Evolutionary conservation across 2,329 filamentous ascomycete genomes (phyloP).

Genomic region (Rhinocladiella mackenziei): DNA sequence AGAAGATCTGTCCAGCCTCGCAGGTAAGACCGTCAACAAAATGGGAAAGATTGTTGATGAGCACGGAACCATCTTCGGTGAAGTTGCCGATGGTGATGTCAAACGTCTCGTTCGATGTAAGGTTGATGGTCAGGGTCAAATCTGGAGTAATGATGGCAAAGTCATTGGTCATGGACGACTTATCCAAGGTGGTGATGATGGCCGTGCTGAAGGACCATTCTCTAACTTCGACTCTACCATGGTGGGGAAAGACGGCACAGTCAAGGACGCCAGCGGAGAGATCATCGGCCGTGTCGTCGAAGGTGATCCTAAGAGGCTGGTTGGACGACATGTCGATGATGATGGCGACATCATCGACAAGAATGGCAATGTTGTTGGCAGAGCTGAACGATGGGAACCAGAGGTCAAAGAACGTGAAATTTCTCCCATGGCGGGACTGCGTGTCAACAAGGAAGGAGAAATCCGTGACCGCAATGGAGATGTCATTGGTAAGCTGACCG

Average conservation of each 20-base stretch:
- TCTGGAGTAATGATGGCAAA: constrained; percentile 61
- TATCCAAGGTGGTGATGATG: constrained; percentile 47
- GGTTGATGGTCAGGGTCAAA: constrained; percentile 59
- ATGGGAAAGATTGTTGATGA: constrained; percentile 59
- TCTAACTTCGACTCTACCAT: constrained; percentile 56
- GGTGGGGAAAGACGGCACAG: constrained; percentile 56
- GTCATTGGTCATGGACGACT: constrained; percentile 58
- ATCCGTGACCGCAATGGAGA: constrained; percentile 45
- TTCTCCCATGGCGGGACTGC: constrained; percentile 56
- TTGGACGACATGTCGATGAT: constrained; percentile 63
- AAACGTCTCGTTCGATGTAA: constrained; percentile 57
- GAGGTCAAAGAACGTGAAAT: constrained; percentile 52
- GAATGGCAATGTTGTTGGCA: constrained; percentile 63
- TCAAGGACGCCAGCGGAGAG: constrained; percentile 50
- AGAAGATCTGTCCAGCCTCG: constrained; percentile 57
- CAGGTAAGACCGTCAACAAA: constrained; percentile 62
- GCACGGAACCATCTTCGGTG: constrained; percentile 56
- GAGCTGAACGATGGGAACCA: constrained; percentile 65
- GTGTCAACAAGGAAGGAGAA: constrained; percentile 51
- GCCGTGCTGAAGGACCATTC: constrained; percentile 48
- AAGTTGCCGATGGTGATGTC: constrained; percentile 55
- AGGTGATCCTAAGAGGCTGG: constrained; percentile 60
- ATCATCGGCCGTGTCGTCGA: constrained; percentile 59
- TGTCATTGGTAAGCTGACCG: constrained; percentile 44
- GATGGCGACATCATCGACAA: constrained; percentile 67